These are phyloP conservation scores for Tulasnella calospora DNA, from an alignment of 768 basidiomycete species.

Conservation along the genomic window DNA sequence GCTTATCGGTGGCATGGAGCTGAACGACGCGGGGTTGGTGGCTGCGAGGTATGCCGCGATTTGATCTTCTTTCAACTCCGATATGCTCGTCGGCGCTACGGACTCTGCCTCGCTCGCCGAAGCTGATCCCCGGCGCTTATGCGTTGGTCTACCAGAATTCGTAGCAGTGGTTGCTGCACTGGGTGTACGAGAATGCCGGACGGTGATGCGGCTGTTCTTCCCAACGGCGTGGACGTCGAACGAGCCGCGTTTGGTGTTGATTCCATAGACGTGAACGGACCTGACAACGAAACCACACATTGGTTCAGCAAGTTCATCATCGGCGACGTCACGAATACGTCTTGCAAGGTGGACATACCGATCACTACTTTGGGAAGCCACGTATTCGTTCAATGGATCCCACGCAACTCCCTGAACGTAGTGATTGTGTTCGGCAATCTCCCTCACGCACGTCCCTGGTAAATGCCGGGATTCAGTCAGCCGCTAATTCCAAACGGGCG, in stretches of 20 bases:
- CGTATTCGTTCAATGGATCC: conserved; percentile 96
- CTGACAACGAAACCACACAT: conserved; percentile 25
- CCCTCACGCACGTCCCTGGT: conserved; percentile 77
- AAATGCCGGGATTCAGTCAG: conserved; percentile 10
- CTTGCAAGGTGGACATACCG: conserved; percentile 40
- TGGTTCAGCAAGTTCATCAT: neutral
- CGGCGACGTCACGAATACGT: neutral
- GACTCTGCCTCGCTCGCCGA: conserved; percentile 68
- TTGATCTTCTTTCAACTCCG: conserved; percentile 54
- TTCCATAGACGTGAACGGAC: conserved; percentile 89
- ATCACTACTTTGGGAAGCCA: conserved; percentile 96
- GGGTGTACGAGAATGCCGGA: conserved; percentile 66
- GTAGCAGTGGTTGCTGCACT: conserved; percentile 45
- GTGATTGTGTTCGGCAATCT: conserved; percentile 90
- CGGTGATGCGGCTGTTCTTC: conserved; percentile 73
- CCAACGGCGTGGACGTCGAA: conserved; percentile 90
- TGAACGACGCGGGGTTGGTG: conserved; percentile 33
- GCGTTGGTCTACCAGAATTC: conserved; percentile 44
- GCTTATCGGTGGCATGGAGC: conserved; percentile 26
- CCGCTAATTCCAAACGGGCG: neutral
- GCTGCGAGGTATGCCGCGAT: conserved; percentile 35
- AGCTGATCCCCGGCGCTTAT: conserved; percentile 65
- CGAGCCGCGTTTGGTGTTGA: conserved; percentile 69
- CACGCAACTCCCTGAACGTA: conserved; percentile 98
- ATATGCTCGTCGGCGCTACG: conserved; percentile 43